Conservation (phyloP, 768 basidiomycete genomes). For the Gelatoporia subvermispora region DNA sequence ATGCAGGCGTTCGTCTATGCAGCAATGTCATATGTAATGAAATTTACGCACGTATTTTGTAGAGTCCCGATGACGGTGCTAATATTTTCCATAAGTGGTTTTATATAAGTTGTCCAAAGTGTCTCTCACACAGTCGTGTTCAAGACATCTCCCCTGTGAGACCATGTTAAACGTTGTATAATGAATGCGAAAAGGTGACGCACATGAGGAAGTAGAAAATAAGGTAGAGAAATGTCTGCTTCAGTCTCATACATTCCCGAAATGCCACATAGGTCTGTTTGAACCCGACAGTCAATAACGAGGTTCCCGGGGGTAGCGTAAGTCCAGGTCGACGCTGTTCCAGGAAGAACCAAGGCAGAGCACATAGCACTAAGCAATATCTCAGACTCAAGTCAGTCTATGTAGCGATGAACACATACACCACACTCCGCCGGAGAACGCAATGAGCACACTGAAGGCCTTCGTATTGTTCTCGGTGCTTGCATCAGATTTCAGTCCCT, state of each 20-base stretch:
- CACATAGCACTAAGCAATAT: conserved; percentile 46
- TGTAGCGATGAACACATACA: conserved; percentile 35
- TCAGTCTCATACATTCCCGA: conserved; percentile 59
- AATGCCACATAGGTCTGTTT: conserved; percentile 61
- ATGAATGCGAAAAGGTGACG: conserved; percentile 17
- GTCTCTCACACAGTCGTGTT: conserved; percentile 67
- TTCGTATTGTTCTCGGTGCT: conserved; percentile 71
- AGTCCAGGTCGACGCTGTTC: conserved; percentile 67
- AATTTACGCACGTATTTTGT: conserved; percentile 52
- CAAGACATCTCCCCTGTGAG: conserved; percentile 61
- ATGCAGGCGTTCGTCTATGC: neutral
- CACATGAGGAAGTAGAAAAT: conserved; percentile 75
- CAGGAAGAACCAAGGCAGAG: conserved; percentile 68
- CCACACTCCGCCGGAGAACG: conserved; percentile 77
- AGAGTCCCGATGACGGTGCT: conserved; percentile 70
- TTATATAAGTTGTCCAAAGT: too few species aligned
- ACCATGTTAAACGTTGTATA: neutral
- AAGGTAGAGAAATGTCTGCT: conserved; percentile 71
- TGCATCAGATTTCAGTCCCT: conserved; percentile 54
- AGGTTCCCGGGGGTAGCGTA: conserved; percentile 49
- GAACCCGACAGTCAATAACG: conserved; percentile 59
- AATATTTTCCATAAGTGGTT: neutral
- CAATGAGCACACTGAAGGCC: conserved; percentile 72
- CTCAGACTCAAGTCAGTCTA: neutral
- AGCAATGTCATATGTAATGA: neutral